Conservation (phyloP, 148 eudicot species). For the Mesembryanthemum crystallinum region DNA sequence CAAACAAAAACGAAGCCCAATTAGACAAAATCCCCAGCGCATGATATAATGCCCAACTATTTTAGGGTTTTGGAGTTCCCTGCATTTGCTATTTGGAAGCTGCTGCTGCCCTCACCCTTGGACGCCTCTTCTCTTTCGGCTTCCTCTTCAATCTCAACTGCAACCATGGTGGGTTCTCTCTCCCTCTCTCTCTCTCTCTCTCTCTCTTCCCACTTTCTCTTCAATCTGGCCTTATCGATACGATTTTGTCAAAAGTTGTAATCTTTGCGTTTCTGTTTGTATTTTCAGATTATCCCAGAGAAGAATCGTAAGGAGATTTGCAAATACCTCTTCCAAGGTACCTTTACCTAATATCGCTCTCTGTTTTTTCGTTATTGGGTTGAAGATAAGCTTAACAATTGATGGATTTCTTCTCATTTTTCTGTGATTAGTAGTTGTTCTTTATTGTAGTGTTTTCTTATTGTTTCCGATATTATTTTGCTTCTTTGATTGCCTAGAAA, state of each 20-base stretch:
- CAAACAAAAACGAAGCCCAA: neutral
- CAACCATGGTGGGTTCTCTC: slow-evolving; percentile 31
- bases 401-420: neutral
- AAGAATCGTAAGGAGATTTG: slow-evolving; percentile 81
- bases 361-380: neutral
- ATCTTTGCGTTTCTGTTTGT: slow-evolving; percentile 9
- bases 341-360: neutral
- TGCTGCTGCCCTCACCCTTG: neutral
- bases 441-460: too few species aligned
- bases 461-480: neutral
- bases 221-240: too few species aligned
- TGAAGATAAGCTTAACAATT: neutral
- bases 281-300: slow-evolving; percentile 68
- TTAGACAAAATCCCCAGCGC: neutral
- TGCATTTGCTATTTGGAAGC: neutral
- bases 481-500: neutral
- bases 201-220: neutral
- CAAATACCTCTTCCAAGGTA: slow-evolving; percentile 91
- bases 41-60: neutral
- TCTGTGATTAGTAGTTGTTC: neutral
- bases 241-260: neutral
- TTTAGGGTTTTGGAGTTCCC: slow-evolving; percentile 21
- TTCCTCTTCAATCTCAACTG: neutral
- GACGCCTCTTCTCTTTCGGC: neutral
- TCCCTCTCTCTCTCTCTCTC: neutral